These are phyloP conservation scores for Cordyceps militaris DNA, from an alignment of 2,329 filamentous ascomycete species.

Conservation along the genomic window DNA sequence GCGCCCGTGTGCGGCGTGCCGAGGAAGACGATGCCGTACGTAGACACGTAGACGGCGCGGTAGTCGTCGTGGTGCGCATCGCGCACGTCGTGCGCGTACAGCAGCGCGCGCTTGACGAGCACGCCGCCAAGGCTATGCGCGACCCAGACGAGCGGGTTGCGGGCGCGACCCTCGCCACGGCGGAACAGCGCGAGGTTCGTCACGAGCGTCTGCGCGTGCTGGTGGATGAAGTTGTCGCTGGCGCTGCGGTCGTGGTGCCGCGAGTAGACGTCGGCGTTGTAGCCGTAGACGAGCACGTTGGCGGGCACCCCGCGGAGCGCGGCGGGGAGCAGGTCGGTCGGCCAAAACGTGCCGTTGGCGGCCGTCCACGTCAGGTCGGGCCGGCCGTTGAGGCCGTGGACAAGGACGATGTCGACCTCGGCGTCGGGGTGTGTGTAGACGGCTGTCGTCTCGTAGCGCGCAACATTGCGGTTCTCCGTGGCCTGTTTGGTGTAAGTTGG, in stretches of 20 bases:
- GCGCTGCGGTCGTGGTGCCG: conserved; percentile 43
- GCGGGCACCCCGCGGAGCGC: conserved; percentile 51
- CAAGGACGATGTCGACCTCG: conserved; percentile 58
- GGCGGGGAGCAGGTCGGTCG: conserved; percentile 56
- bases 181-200: conserved; percentile 56
- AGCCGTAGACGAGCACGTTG: conserved; percentile 65
- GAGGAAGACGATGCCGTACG: conserved; percentile 69
- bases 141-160: conserved; percentile 68
- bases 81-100: conserved; percentile 57
- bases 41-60: conserved; percentile 65
- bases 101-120: conserved; percentile 61
- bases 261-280: conserved; percentile 60
- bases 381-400: conserved; percentile 63
- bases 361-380: conserved; percentile 57
- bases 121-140: conserved; percentile 69
- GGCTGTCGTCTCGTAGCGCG: conserved; percentile 50
- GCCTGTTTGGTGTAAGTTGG: conserved; percentile 27
- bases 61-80: conserved; percentile 55
- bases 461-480: conserved; percentile 24
- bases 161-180: conserved; percentile 46
- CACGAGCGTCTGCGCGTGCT: conserved; percentile 64
- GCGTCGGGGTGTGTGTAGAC: conserved; percentile 54
- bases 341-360: conserved; percentile 59
- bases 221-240: conserved; percentile 60
- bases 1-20: conserved; percentile 70